A percentile compares a stretch with the other conserved stretches of the same genome.
phyloP scores from a whole-genome alignment of 257 asterid genomes.

The Nicotiana benthamiana region DNA sequence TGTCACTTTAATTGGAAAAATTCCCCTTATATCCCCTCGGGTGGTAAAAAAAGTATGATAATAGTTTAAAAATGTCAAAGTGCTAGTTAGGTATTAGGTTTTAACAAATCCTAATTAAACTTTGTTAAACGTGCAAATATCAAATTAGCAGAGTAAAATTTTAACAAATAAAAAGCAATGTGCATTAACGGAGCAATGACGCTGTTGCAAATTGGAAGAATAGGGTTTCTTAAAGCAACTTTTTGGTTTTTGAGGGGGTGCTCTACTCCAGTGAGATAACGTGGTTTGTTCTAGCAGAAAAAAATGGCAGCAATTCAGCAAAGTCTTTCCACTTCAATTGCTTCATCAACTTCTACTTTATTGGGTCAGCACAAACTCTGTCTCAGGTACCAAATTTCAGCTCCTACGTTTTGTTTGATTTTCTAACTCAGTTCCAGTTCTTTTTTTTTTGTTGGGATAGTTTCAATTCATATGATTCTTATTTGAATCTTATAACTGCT shows the following conservation, averaged over 20 bases:
- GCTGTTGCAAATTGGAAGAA: background rate
- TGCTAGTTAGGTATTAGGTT: too few relatives aligned
- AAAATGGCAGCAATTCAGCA: constrained; percentile 56
- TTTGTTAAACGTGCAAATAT: too few relatives aligned
- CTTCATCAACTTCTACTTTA: constrained; percentile 54
- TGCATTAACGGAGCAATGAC: background rate
- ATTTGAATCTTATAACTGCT: background rate
- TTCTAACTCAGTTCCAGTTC: background rate
- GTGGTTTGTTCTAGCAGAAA: background rate
- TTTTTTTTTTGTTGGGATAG: background rate
- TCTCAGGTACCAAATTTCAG: constrained; percentile 25
- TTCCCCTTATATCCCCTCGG: too few relatives aligned
- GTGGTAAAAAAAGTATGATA: too few relatives aligned
- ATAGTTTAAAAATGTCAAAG: too few relatives aligned
- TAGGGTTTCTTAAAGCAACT: background rate
- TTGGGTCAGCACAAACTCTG: constrained; percentile 39
- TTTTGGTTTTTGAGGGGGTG: background rate
- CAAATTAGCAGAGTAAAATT: background rate
- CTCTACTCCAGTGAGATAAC: background rate
- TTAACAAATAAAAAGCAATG: background rate
- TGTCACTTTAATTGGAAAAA: too few relatives aligned
- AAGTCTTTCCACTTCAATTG: constrained; percentile 37
- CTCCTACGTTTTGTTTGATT: background rate
- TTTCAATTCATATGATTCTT: background rate
- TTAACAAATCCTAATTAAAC: too few relatives aligned